Base-by-base conservation (phyloP, 2,329 filamentous ascomycete genomes). In the Myriosclerotinia curreyana region DNA sequence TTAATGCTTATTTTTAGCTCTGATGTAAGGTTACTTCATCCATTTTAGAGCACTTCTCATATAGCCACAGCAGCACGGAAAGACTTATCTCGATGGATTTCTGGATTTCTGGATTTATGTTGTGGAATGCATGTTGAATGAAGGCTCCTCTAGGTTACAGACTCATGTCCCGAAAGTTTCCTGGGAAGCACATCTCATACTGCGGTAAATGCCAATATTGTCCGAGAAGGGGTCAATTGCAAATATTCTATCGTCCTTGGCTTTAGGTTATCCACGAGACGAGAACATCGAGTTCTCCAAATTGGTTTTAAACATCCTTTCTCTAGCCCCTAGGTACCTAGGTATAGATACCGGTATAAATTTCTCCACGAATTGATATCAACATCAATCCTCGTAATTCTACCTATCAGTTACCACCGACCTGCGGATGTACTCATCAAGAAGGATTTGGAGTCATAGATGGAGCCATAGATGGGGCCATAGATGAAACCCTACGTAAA, bases 401-500 rank as follows among this genome's bases (percentile, higher is more conserved):
- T 38, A 59, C 55, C 40, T 58, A 31, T 31, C 28, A 4, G 28
- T 4, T 31, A 58, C 28, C 55, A 48, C 42, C 48, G 55, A 34
- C 20, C 25, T n/a, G n/a, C n/a, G 31, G 54, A 48, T 36, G 31
- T 48, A 52, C 50, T 52, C 42, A 36, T 58, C 17, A 34, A 11
- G 28, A 46, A 17, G 25, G 28, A 58, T 46, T 46, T 15, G 31
- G 44, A 12, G 15, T 31, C 44, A 60, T 20, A n/a, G 14, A 40
- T 5, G 5, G 28, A 51, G 40, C 56, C 46, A 31, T 31, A 31
- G 28, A 31, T 31, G 28, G 28, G 11, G n/a, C 44, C 44, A 60
- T 20, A n/a, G 15, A 40, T 5, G 6, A 40, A 51, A 51, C 58
- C 46, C 46, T 46, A 51, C 58, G 46, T 60, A 49, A 28, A 62